A percentile compares a stretch with the other conserved stretches of the same genome.
These are phyloP conservation scores for Cudoniella acicularis DNA, from an alignment of 495 filamentous ascomycete species.

Conservation along the genomic window DNA sequence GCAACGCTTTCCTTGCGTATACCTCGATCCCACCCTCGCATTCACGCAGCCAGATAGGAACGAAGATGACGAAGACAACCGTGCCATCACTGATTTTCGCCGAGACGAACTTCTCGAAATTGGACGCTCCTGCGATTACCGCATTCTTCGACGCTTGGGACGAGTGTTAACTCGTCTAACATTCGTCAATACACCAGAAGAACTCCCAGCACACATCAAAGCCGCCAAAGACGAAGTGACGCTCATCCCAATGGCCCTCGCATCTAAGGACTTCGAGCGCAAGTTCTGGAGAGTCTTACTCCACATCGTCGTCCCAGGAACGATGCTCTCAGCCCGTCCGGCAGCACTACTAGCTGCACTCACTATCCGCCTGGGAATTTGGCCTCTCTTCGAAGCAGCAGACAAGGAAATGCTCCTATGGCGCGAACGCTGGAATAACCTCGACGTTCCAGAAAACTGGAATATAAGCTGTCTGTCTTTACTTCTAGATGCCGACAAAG, in stretches of 20 bases:
- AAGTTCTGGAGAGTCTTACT: slow-evolving; percentile 42
- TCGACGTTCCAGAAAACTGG: slow-evolving; percentile 44
- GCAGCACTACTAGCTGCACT: slow-evolving; percentile 43
- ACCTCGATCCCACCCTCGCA: slow-evolving; percentile 40
- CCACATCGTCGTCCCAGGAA: slow-evolving; percentile 41
- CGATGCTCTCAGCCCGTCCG: slow-evolving; percentile 36
- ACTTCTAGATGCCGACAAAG: slow-evolving; percentile 39
- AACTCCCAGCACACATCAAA: slow-evolving; percentile 39
- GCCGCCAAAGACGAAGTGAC: slow-evolving; percentile 22
- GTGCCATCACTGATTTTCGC: slow-evolving; percentile 26
- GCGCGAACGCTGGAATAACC: slow-evolving; percentile 36
- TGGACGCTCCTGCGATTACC: slow-evolving; percentile 39
- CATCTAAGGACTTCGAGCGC: slow-evolving; percentile 23
- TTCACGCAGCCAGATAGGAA: slow-evolving; percentile 21
- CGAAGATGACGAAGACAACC: slow-evolving; percentile 18
- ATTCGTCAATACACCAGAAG: slow-evolving; percentile 32
- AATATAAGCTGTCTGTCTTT: slow-evolving; percentile 38
- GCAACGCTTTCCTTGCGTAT: slow-evolving; percentile 47
- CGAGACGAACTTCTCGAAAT: slow-evolving; percentile 44
- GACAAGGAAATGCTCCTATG: slow-evolving; percentile 35
- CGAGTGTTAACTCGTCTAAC: slow-evolving; percentile 40
- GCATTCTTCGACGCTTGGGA: slow-evolving; percentile 37
- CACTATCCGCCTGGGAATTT: slow-evolving; percentile 38
- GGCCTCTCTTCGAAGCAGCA: slow-evolving; percentile 33
- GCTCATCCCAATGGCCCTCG: slow-evolving; percentile 37